These are phyloP conservation scores for Tetratostichococcus sp. DNA, from an alignment of 139 green algal genomes.

Conservation along the genomic window DNA sequence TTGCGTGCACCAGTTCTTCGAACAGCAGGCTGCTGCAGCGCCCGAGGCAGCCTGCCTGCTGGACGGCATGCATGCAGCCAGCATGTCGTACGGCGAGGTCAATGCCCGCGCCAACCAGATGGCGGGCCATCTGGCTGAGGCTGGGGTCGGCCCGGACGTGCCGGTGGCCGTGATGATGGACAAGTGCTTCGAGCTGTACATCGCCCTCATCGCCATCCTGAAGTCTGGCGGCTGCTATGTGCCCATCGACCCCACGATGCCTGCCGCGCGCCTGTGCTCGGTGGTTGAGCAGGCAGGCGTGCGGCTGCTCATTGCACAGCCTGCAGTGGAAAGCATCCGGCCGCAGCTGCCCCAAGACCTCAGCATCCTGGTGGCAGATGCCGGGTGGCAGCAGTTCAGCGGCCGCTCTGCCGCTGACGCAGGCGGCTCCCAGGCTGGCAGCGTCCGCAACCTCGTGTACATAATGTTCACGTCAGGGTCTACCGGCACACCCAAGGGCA, in stretches of 20 bases:
- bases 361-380: background rate
- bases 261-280: slow-evolving; percentile 28
- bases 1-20: slow-evolving; percentile 22
- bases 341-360: background rate
- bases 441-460: slow-evolving; percentile 30
- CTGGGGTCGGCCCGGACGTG: slow-evolving; percentile 11
- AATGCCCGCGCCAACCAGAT: slow-evolving; percentile 27
- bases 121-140: slow-evolving; percentile 13
- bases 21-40: slow-evolving; percentile 7
- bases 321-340: background rate
- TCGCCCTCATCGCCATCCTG: slow-evolving; percentile 15
- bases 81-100: slow-evolving; percentile 18
- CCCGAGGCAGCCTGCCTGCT: slow-evolving; percentile 20
- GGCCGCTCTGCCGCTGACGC: background rate
- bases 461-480: slow-evolving; percentile 61
- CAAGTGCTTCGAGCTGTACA: slow-evolving; percentile 33
- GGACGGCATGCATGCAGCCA: background rate
- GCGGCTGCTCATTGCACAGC: background rate
- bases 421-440: background rate
- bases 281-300: slow-evolving; percentile 29
- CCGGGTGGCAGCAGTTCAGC: background rate
- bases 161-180: slow-evolving; percentile 42
- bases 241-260: slow-evolving; percentile 43
- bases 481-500: slow-evolving; percentile 55
- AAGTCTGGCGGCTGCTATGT: slow-evolving; percentile 40